phyloP scores from a whole-genome alignment of 441 rosid genomes.

The Pelargonium myrrhifolium region DNA sequence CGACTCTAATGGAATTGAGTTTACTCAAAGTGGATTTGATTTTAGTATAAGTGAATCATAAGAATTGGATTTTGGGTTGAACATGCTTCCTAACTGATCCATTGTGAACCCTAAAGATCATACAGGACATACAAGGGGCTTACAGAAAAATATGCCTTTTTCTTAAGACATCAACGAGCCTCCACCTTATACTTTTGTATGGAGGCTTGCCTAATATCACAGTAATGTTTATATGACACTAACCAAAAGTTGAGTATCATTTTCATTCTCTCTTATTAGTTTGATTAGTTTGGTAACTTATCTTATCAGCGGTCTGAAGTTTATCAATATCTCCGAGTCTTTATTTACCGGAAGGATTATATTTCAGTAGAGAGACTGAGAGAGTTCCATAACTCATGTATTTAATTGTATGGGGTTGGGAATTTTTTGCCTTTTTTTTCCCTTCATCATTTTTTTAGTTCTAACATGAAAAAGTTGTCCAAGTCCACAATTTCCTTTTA shows the following conservation, averaged over 20 bases:
- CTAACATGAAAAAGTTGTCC: background rate
- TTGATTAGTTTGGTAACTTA: background rate
- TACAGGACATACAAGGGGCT: background rate
- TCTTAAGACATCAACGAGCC: background rate
- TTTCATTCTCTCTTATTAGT: background rate
- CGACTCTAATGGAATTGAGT: background rate
- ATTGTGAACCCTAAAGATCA: background rate
- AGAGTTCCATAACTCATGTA: background rate
- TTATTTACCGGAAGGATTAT: background rate
- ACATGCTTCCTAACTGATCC: background rate
- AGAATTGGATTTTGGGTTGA: background rate
- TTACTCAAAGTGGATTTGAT: background rate
- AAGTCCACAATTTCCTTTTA: background rate
- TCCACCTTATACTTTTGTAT: background rate
- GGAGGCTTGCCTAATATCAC: background rate
- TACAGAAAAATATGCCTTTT: background rate
- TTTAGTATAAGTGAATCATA: background rate
- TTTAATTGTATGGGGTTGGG: background rate
- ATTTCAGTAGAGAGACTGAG: background rate
- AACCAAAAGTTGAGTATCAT: background rate
- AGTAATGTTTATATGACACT: background rate
- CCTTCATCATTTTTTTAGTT: background rate
- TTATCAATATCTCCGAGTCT: background rate
- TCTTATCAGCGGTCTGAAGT: background rate
- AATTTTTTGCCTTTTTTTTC: background rate